Base-by-base conservation (phyloP, 140 eudicot species). In the Flaveria floridana region DNA sequence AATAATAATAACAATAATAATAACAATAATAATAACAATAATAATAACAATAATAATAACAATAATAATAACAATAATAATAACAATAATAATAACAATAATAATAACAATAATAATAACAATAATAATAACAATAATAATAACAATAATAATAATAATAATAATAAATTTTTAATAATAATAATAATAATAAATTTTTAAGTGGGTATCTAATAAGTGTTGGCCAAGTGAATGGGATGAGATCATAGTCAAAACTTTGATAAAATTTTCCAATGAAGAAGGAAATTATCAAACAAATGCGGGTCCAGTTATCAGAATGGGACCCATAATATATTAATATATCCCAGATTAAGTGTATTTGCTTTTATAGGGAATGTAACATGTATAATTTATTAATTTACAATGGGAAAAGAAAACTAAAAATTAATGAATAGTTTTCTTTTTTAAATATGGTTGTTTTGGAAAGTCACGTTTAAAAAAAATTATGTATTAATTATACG, bases 211-310 rank as follows among this genome's bases (percentile, higher is more conserved):
- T 58, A 58, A 34, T 58, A 58, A 21, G 65, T 23, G 34, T 23
- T 58, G 65, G 25, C 37, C 65, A 10, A 58, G 37, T 58, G n/a
- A 58, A 58, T 58, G 39, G 65, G 65, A 20, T 9, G 62, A 58
- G 39, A 21, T 58, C 65, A 25, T 58, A 20, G 7, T 10, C 34
- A 58, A 58, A 21, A 21, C 39, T 58, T 58, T 20, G n/a, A 21
- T 58, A 30, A 11, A 23, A 23, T 21, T 20, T 2, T 58, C 65
- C 64, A 19, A 20, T 3, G 30, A 57, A 57, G 34, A 57, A 57
- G 63, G 20, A 56, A 56, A 56, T 56, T 14, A 56, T 53, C 61
- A 53, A 8, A 7, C 10, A 56, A 19, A 18, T 55, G 12, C 10
- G 62, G 62, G 26, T 55, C 62, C 26, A 11, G 20, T 55, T 16